Conservation (phyloP, 108 stramenopile species). For the Tribonema minus region DNA sequence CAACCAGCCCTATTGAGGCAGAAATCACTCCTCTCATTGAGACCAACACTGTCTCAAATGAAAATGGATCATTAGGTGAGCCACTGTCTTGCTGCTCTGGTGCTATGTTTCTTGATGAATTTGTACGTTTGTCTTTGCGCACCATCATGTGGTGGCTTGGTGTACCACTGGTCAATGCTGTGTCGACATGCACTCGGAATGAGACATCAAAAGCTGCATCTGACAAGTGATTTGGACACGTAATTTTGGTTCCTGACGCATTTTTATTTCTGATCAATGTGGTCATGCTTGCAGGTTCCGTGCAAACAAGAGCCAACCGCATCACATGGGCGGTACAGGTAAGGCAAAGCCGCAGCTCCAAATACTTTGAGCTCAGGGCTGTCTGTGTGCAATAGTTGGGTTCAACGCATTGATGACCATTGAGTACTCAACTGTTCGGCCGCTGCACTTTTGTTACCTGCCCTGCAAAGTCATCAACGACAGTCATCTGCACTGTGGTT, state of each 20-base stretch:
- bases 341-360: no score
- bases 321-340: background rate
- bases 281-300: background rate
- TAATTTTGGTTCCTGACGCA: background rate
- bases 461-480: background rate
- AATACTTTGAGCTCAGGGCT: no score
- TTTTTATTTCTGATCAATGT: background rate
- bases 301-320: background rate
- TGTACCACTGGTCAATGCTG: background rate
- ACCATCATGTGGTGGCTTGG: background rate
- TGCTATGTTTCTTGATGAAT: background rate
- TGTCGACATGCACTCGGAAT: no score
- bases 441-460: background rate
- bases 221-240: no score
- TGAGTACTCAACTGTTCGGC: background rate
- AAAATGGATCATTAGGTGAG: background rate
- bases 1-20: slow-evolving; percentile 29
- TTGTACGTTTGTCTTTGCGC: background rate
- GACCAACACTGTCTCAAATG: slow-evolving; percentile 15
- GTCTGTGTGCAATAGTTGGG: background rate
- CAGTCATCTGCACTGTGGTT: no score
- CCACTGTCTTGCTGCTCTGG: background rate
- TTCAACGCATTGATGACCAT: background rate
- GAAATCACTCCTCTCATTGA: slow-evolving; percentile 28
- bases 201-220: no score